A percentile compares a stretch with the other conserved stretches of the same genome.
Conservation (phyloP, 2,329 filamentous ascomycete species). For the Claviceps africana region DNA sequence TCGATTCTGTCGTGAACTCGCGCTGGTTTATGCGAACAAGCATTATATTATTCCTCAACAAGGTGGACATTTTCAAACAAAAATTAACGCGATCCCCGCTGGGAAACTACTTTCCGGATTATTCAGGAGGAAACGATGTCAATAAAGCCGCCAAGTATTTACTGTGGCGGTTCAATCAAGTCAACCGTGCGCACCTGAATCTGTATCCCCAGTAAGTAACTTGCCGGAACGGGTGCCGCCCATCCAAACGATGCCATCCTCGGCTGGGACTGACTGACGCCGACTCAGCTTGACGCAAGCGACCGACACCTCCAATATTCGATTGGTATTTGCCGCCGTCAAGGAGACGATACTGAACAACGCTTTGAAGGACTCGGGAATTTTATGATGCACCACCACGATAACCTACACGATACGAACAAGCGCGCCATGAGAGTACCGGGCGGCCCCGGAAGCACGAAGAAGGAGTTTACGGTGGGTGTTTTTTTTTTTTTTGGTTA, state of each 20-base stretch:
- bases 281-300: constrained; percentile 76
- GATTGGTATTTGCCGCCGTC: constrained; percentile 91
- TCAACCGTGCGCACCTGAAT: constrained; percentile 90
- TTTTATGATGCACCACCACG: constrained; percentile 47
- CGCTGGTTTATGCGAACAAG: constrained; percentile 98
- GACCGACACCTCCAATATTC: constrained; percentile 96
- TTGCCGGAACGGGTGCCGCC: too few species aligned
- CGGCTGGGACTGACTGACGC: neutral
- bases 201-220: constrained; percentile 85
- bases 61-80: constrained; percentile 94
- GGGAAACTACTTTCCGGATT: constrained; percentile 93
- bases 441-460: constrained; percentile 11
- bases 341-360: constrained; percentile 99
- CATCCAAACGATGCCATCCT: too few species aligned
- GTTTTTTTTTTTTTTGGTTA: neutral
- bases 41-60: constrained; percentile 97
- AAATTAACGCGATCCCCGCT: constrained; percentile 83
- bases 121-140: constrained; percentile 93
- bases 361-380: constrained; percentile 93
- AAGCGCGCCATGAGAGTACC: constrained; percentile 2
- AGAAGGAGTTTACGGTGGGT: constrained; percentile 7
- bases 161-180: constrained; percentile 96
- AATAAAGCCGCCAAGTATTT: constrained; percentile 97
- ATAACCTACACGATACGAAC: constrained; percentile 9
- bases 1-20: constrained; percentile 97